A percentile compares a stretch with the other conserved stretches of the same genome.
Evolutionary conservation across 306 rosid species (phyloP).

Genomic region (Delonix regia): DNA sequence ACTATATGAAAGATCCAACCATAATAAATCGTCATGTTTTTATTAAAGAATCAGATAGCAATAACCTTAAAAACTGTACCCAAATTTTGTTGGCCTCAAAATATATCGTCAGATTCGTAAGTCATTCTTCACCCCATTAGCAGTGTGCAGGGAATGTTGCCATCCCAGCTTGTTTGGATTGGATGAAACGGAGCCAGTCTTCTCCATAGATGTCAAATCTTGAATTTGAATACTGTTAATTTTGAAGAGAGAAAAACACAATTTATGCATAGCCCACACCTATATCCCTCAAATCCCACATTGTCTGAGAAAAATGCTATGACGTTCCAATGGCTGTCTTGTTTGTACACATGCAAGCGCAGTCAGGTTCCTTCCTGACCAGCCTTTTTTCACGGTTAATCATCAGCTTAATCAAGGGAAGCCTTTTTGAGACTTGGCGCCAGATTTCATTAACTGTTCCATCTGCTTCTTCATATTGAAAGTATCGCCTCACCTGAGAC

Average conservation of each 20-base stretch:
- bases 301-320: conserved; percentile 24
- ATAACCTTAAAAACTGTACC: neutral
- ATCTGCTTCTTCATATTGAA: conserved; percentile 58
- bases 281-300: neutral
- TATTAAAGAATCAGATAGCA: neutral
- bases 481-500: conserved; percentile 78
- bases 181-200: conserved; percentile 22
- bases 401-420: conserved; percentile 73
- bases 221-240: neutral
- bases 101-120: conserved; percentile 7
- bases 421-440: conserved; percentile 83
- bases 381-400: conserved; percentile 79
- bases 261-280: neutral
- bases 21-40: neutral
- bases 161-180: neutral
- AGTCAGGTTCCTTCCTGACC: conserved; percentile 56
- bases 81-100: conserved; percentile 4
- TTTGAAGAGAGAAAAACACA: neutral
- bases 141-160: conserved; percentile 20
- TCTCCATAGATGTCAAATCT: neutral
- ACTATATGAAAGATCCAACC: too few species aligned
- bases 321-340: conserved; percentile 42
- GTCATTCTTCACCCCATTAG: neutral
- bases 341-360: conserved; percentile 83
- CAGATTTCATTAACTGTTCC: conserved; percentile 82